Conservation (phyloP, 2,329 filamentous ascomycete genomes). For the Pseudogymnoascus sp. region DNA sequence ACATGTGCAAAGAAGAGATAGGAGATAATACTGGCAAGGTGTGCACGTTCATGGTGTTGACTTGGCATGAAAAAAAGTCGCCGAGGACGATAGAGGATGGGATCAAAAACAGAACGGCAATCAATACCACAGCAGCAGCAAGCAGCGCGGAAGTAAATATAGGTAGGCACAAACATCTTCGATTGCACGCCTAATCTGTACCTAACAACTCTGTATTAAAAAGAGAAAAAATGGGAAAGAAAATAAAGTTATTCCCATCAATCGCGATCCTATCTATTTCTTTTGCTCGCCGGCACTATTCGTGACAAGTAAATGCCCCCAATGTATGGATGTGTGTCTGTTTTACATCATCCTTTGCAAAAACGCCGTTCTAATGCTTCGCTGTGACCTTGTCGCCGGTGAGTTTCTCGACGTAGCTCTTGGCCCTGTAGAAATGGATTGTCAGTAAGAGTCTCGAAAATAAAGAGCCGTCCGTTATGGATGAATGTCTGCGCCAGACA, state of each 20-base stretch:
- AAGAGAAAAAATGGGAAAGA: too few species aligned
- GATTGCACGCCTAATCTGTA: too few species aligned
- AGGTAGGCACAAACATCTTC: too few species aligned
- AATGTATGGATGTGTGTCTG: neutral
- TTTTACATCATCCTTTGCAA: neutral
- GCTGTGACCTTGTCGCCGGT: constrained; percentile 58
- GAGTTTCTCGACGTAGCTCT: constrained; percentile 59
- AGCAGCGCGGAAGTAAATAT: too few species aligned
- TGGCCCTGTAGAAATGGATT: constrained; percentile 46
- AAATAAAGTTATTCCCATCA: neutral
- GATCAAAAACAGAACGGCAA: too few species aligned
- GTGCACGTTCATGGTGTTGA: too few species aligned
- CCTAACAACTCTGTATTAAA: too few species aligned
- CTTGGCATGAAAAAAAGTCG: too few species aligned
- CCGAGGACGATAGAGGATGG: too few species aligned
- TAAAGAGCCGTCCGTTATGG: neutral
- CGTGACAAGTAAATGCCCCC: neutral
- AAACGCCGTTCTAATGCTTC: constrained; percentile 50
- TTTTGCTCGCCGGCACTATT: neutral
- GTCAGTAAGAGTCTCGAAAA: constrained; percentile 14
- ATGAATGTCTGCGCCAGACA: neutral
- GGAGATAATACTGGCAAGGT: too few species aligned
- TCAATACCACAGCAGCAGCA: too few species aligned
- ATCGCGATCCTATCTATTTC: neutral
- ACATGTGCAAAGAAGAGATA: too few species aligned